Evolutionary conservation across 352 stramenopile species (phyloP).

Genomic region (Lagenidium giganteum): DNA sequence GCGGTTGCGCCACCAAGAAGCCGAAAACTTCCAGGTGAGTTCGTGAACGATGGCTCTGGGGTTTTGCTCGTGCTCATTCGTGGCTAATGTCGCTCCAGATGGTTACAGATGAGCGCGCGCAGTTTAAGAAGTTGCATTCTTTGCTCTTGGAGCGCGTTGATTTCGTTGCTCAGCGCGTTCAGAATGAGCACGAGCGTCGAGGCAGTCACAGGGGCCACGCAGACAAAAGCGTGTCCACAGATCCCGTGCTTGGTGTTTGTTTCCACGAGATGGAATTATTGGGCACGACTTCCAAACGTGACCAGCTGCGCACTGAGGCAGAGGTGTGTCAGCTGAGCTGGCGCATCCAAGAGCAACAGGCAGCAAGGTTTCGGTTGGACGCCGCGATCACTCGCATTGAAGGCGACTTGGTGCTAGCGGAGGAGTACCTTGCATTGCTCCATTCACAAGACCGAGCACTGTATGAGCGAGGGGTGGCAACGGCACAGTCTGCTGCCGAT

Average conservation of each 20-base stretch:
- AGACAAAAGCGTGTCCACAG: too few relatives aligned
- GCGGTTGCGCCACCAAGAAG: constrained; percentile 21
- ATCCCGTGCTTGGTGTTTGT: too few relatives aligned
- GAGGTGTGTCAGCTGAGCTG: constrained; percentile 25
- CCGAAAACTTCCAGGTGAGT: constrained; percentile 22
- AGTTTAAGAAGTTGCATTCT: background rate
- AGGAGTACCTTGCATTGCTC: constrained; percentile 19
- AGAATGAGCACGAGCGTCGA: too few relatives aligned
- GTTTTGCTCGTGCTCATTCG: too few relatives aligned
- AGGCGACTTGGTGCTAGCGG: constrained; percentile 6
- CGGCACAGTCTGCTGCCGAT: too few relatives aligned
- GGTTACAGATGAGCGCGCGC: background rate
- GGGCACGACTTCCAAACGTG: too few relatives aligned
- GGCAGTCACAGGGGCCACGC: too few relatives aligned
- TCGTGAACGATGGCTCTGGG: too few relatives aligned
- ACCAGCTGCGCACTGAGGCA: constrained; percentile 17
- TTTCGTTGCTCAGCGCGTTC: background rate
- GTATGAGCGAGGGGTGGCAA: constrained; percentile 9
- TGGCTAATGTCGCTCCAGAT: constrained; percentile 3
- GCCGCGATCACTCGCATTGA: constrained; percentile 7
- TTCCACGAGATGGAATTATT: too few relatives aligned
- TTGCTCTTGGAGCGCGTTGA: constrained; percentile 1
- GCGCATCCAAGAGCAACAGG: constrained; percentile 24
- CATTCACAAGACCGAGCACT: constrained; percentile 16
- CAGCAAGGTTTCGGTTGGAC: constrained; percentile 17